These are phyloP conservation scores for Calonectria multiphialidica DNA, from an alignment of 2,329 filamentous ascomycete genomes.

Conservation along the genomic window DNA sequence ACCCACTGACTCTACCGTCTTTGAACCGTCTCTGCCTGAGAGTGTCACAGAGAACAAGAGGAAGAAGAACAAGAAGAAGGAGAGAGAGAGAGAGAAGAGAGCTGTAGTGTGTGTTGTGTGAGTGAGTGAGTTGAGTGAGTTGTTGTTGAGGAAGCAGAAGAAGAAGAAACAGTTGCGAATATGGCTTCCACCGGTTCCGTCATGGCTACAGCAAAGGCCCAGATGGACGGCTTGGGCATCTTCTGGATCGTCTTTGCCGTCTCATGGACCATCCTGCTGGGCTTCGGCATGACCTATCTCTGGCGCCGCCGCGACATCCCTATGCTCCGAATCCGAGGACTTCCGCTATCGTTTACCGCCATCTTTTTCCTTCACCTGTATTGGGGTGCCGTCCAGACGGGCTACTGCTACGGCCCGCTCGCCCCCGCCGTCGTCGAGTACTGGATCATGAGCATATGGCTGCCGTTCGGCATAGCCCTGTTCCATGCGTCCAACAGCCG, in stretches of 20 bases:
- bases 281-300: slow-evolving; percentile 55
- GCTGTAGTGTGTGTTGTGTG: not conserved
- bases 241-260: slow-evolving; percentile 54
- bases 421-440: slow-evolving; percentile 68
- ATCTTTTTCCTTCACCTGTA: slow-evolving; percentile 57
- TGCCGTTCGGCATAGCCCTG: slow-evolving; percentile 74
- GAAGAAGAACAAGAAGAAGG: not conserved
- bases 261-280: slow-evolving; percentile 54
- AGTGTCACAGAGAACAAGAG: not conserved
- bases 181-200: slow-evolving; percentile 39
- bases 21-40: not conserved
- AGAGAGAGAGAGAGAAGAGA: too few species aligned
- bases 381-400: slow-evolving; percentile 55
- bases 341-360: slow-evolving; percentile 55
- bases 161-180: not conserved
- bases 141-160: not conserved
- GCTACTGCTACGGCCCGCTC: slow-evolving; percentile 53
- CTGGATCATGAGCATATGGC: slow-evolving; percentile 76
- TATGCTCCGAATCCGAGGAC: slow-evolving; percentile 54
- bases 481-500: slow-evolving; percentile 75
- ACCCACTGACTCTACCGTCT: not conserved
- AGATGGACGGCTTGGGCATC: slow-evolving; percentile 54
- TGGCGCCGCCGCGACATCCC: slow-evolving; percentile 54
- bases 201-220: slow-evolving; percentile 37
- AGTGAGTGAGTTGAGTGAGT: not conserved